Conservation (phyloP, 768 basidiomycete species). For the Kwoniella heveanensis region DNA sequence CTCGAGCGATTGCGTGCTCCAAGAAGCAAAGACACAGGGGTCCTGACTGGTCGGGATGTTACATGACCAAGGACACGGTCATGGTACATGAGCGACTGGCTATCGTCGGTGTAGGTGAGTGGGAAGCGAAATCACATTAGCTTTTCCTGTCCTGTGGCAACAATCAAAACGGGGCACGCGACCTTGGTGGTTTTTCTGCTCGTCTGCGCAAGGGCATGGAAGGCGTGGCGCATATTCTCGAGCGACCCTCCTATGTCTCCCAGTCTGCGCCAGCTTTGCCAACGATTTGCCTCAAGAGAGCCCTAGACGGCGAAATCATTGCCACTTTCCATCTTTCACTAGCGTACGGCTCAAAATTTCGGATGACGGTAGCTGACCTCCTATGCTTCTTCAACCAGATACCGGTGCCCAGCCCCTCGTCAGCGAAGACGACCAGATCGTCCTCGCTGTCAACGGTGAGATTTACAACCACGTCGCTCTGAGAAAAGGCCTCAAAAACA, state of each 20-base stretch:
- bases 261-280: too few relatives aligned
- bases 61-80: constrained; percentile 75
- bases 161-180: too few relatives aligned
- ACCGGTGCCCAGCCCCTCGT: constrained; percentile 93
- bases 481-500: constrained; percentile 66
- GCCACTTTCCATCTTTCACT: too few relatives aligned
- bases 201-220: too few relatives aligned
- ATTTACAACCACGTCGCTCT: constrained; percentile 95
- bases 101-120: constrained; percentile 91
- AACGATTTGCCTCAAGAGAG: too few relatives aligned
- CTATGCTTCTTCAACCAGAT: constrained; percentile 61
- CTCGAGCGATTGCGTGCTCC: constrained; percentile 77
- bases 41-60: constrained; percentile 98
- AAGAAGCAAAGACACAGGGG: constrained; percentile 91
- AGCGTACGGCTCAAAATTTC: background rate
- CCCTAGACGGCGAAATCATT: too few relatives aligned
- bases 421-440: constrained; percentile 78
- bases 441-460: constrained; percentile 95
- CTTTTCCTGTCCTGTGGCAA: too few relatives aligned
- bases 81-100: constrained; percentile 95
- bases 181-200: too few relatives aligned
- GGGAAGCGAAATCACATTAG: too few relatives aligned
- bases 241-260: too few relatives aligned
- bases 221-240: too few relatives aligned
- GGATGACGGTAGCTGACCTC: constrained; percentile 3